Conservation (phyloP, 495 filamentous ascomycete genomes). For the Aspergillus biplanus region DNA sequence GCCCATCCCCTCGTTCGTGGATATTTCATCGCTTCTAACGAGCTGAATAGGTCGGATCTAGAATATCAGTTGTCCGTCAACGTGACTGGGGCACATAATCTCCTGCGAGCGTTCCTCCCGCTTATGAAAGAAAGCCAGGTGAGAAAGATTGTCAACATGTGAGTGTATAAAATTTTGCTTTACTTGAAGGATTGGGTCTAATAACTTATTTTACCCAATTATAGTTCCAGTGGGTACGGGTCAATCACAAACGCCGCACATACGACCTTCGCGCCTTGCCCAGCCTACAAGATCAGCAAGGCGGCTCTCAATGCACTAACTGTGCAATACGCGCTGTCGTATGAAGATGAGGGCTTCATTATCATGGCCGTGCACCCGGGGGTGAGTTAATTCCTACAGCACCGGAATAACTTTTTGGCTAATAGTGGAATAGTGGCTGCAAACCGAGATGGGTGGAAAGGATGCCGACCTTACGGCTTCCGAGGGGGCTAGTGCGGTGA, state of each 20-base stretch:
- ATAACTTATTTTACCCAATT: not conserved
- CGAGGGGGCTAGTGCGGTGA: constrained; percentile 39
- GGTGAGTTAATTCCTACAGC: constrained; percentile 27
- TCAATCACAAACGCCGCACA: constrained; percentile 32
- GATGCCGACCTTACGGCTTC: constrained; percentile 43
- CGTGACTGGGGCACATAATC: constrained; percentile 41
- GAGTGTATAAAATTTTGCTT: constrained; percentile 11
- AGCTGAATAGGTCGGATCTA: constrained; percentile 34
- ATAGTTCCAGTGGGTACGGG: constrained; percentile 36
- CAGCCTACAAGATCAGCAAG: constrained; percentile 54
- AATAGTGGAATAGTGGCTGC: constrained; percentile 39
- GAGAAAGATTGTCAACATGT: constrained; percentile 53
- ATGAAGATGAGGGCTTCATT: constrained; percentile 39
- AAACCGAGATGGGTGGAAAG: constrained; percentile 45
- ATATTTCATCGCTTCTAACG: no score
- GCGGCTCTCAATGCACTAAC: constrained; percentile 49
- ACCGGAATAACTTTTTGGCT: not conserved
- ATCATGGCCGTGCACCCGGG: constrained; percentile 46
- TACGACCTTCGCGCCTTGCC: constrained; percentile 30
- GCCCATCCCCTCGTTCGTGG: not conserved
- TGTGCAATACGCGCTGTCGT: constrained; percentile 44
- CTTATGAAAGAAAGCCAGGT: constrained; percentile 37
- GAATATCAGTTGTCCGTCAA: constrained; percentile 39
- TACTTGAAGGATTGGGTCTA: not conserved
- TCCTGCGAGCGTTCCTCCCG: constrained; percentile 40